Conservation (phyloP, 139 green algal genomes). For the Chlorella sp. region DNA sequence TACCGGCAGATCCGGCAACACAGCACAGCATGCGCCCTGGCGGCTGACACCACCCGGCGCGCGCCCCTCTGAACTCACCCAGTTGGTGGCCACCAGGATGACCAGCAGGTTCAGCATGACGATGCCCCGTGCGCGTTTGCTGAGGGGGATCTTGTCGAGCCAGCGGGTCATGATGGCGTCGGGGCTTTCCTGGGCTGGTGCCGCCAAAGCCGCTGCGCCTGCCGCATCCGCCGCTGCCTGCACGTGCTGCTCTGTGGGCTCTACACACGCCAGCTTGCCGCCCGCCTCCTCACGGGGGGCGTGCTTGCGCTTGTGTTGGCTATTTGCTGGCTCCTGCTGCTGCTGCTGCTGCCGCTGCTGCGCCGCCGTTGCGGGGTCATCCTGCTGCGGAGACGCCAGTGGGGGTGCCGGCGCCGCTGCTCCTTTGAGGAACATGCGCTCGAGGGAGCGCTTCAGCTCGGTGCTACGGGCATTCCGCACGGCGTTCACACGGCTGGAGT, state of each 20-base stretch:
- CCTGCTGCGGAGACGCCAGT: background rate
- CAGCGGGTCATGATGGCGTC: background rate
- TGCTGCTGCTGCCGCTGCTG: background rate
- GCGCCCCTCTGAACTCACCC: constrained; percentile 29
- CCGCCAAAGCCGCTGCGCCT: background rate
- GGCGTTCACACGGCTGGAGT: background rate
- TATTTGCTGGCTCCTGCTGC: background rate
- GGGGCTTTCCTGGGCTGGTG: background rate
- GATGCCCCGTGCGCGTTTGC: constrained; percentile 23
- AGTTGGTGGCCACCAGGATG: constrained; percentile 51
- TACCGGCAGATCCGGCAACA: background rate
- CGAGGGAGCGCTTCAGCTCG: background rate
- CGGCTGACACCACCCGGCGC: background rate
- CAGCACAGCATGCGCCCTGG: background rate
- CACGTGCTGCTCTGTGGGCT: background rate
- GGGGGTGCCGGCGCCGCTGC: background rate
- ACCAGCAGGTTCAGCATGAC: constrained; percentile 56
- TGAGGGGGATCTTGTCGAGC: constrained; percentile 8
- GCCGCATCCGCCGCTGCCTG: background rate
- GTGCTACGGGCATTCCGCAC: background rate
- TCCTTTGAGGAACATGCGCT: background rate
- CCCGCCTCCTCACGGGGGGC: background rate
- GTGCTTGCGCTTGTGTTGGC: background rate
- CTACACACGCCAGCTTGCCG: constrained; percentile 10
- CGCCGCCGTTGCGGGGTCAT: background rate